A percentile compares a stretch with the other conserved stretches of the same genome.
These are phyloP conservation scores for Podospora pseudoanserina DNA, from an alignment of 495 filamentous ascomycete genomes.

Conservation along the genomic window DNA sequence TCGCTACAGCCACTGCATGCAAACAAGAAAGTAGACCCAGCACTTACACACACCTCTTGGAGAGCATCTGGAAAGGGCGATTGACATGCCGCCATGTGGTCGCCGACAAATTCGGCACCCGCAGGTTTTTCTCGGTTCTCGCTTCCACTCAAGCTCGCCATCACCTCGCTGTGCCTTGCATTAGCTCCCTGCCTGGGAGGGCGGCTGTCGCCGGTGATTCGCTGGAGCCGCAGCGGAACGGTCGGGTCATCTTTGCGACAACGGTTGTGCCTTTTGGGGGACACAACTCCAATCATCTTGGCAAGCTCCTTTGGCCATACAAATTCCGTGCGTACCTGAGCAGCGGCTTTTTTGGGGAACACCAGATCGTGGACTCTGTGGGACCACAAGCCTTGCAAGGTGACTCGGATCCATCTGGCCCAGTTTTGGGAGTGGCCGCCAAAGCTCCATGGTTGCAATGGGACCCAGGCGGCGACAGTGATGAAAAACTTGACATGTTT, in stretches of 20 bases:
- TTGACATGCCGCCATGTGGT: conserved; percentile 13
- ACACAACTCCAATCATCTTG: conserved; percentile 6
- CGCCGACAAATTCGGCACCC: background rate
- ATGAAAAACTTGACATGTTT: background rate
- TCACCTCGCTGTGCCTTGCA: conserved; percentile 11
- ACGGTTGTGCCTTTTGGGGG: background rate
- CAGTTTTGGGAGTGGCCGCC: background rate
- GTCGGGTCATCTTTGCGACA: conserved; percentile 7
- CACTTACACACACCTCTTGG: conserved; percentile 1
- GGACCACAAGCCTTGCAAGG: conserved; percentile 3
- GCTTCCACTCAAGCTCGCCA: conserved; percentile 7
- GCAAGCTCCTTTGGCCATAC: background rate
- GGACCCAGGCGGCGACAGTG: background rate
- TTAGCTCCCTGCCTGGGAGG: background rate
- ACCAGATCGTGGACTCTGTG: conserved; percentile 2
- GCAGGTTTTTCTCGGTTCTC: conserved; percentile 8
- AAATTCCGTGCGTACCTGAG: conserved; percentile 1
- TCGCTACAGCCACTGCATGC: background rate
- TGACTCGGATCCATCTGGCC: background rate
- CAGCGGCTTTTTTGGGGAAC: conserved; percentile 1
- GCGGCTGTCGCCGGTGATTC: conserved; percentile 1
- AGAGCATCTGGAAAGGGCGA: background rate
- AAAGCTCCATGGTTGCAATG: background rate
- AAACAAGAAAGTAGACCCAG: background rate
- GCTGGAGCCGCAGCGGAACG: conserved; percentile 8